Evolutionary conservation across 495 filamentous ascomycete species (phyloP).

Genomic region (Penicillium mononematosum): DNA sequence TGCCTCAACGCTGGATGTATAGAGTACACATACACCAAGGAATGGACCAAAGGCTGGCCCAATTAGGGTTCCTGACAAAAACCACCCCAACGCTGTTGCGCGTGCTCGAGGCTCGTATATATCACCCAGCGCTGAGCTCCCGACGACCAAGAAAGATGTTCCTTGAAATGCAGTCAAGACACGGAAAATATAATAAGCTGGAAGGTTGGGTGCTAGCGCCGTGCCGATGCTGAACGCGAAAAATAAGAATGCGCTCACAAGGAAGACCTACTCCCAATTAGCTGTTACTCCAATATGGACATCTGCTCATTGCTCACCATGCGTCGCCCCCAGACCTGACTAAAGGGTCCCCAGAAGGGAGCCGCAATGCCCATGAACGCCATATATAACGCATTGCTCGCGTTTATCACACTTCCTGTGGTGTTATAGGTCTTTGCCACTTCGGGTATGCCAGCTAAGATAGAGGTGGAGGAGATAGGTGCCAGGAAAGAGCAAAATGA

Average conservation of each 20-base stretch:
- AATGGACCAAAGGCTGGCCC: slow-evolving; percentile 72
- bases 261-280: slow-evolving; percentile 47
- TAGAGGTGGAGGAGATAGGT: slow-evolving; percentile 65
- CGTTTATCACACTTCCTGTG: slow-evolving; percentile 63
- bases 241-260: slow-evolving; percentile 58
- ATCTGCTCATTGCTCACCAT: slow-evolving; percentile 41
- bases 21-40: slow-evolving; percentile 39
- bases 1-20: background rate
- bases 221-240: slow-evolving; percentile 63
- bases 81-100: slow-evolving; percentile 68
- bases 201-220: slow-evolving; percentile 64
- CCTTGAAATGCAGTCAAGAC: slow-evolving; percentile 70
- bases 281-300: background rate
- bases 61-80: slow-evolving; percentile 65
- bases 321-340: slow-evolving; percentile 64
- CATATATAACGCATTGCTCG: slow-evolving; percentile 69
- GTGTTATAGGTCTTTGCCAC: slow-evolving; percentile 61
- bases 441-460: slow-evolving; percentile 68
- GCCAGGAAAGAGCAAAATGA: slow-evolving; percentile 68
- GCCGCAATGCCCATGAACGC: slow-evolving; percentile 68
- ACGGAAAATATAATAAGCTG: slow-evolving; percentile 67
- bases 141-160: slow-evolving; percentile 65
- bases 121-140: slow-evolving; percentile 63
- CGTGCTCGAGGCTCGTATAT: slow-evolving; percentile 64
- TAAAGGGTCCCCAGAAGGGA: slow-evolving; percentile 66